Conservation (phyloP, 306 rosid species). For the Rubus idaeus region DNA sequence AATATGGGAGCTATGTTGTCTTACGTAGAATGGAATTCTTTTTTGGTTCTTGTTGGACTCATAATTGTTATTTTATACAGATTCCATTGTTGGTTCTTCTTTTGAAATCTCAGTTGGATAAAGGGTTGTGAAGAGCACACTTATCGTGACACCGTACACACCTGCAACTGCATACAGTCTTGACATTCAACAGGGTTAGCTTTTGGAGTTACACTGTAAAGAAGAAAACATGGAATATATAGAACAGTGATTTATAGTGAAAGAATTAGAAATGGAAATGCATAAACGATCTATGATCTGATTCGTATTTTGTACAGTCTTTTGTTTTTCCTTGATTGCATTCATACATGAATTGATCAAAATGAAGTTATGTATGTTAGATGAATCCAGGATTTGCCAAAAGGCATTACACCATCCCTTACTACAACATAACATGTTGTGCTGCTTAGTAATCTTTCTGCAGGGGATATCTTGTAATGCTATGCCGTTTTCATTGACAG, state of each 20-base stretch:
- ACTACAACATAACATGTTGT: neutral
- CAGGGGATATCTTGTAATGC: neutral
- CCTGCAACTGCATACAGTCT: conserved; percentile 30
- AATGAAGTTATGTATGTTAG: conserved; percentile 28
- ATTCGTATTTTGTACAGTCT: conserved; percentile 56
- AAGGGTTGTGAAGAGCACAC: conserved; percentile 30
- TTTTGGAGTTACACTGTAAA: conserved; percentile 52
- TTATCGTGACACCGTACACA: conserved; percentile 34
- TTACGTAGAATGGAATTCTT: neutral
- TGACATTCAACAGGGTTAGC: conserved; percentile 40
- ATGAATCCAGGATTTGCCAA: conserved; percentile 11
- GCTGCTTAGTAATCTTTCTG: neutral
- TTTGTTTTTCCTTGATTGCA: conserved; percentile 48
- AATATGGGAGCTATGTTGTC: neutral
- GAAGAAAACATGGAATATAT: conserved; percentile 43
- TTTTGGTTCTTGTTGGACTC: conserved; percentile 10
- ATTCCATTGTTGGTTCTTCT: conserved; percentile 33
- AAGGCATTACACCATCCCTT: neutral
- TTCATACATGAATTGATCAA: conserved; percentile 39
- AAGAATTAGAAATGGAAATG: conserved; percentile 29
- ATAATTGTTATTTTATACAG: conserved; percentile 35
- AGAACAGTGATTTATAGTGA: conserved; percentile 39
- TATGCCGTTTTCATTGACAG: neutral
- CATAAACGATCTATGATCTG: conserved; percentile 32
- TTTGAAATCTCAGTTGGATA: conserved; percentile 35